Conservation (phyloP, 2,329 filamentous ascomycete genomes). For the Tolypocladium nubicola region DNA sequence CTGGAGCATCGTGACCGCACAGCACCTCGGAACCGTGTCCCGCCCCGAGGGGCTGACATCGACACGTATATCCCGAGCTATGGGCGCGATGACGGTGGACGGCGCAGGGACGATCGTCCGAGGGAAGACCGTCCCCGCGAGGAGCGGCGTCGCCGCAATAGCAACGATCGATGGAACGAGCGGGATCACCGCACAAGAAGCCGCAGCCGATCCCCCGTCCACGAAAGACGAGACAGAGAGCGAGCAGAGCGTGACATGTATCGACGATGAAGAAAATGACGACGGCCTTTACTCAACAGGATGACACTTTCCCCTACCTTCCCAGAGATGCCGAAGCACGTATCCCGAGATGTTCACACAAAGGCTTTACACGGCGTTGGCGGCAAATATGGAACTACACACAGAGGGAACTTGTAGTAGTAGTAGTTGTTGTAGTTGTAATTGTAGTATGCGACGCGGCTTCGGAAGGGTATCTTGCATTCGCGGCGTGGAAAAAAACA, state of each 20-base stretch:
- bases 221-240: conserved; percentile 28
- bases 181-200: conserved; percentile 30
- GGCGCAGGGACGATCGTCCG: conserved; percentile 23
- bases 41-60: conserved; percentile 24
- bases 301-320: not conserved
- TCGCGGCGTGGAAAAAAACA: not conserved
- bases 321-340: not conserved
- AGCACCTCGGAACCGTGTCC: conserved; percentile 19
- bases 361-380: not conserved
- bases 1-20: conserved; percentile 31
- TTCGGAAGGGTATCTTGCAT: conserved; percentile 2
- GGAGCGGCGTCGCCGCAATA: conserved; percentile 21
- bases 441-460: not conserved
- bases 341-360: not conserved
- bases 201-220: conserved; percentile 27
- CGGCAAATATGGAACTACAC: not conserved
- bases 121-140: conserved; percentile 9
- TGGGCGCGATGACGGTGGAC: conserved; percentile 20
- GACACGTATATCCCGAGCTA: conserved; percentile 43
- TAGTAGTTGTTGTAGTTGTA: not conserved
- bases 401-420: not conserved
- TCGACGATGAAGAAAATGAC: conserved; percentile 29
- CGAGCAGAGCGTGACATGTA: conserved; percentile 37
- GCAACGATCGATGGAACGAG: conserved; percentile 27
- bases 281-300: not conserved